phyloP scores from a whole-genome alignment of 1,139 yeast species.

The Hyphopichia fennica region DNA sequence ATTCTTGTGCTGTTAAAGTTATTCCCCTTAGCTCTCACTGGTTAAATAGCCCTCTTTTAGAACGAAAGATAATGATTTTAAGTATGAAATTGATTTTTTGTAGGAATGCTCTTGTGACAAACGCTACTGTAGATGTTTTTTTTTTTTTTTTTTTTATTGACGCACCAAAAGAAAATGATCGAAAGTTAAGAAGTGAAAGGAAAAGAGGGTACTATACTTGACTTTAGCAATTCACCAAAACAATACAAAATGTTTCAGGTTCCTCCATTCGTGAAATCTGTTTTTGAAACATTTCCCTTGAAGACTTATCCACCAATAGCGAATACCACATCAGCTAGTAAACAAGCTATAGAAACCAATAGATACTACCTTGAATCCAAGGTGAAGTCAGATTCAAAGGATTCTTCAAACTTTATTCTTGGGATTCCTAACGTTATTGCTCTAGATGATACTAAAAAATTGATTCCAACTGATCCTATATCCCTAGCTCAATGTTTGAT shows the following conservation, averaged over 20 bases:
- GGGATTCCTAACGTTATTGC: conserved; percentile 40
- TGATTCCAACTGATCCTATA: conserved; percentile 47
- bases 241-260: conserved; percentile 19
- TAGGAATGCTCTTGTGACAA: no score
- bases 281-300: conserved; percentile 55
- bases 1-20: no score
- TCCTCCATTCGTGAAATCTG: conserved; percentile 40
- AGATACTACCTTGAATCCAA: conserved; percentile 13
- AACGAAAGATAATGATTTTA: no score
- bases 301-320: conserved; percentile 31
- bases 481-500: conserved; percentile 36
- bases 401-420: conserved; percentile 29
- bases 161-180: no score
- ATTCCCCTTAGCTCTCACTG: no score
- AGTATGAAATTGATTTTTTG: no score
- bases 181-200: no score
- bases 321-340: conserved; percentile 16
- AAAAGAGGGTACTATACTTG: no score
- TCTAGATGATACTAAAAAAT: conserved; percentile 6
- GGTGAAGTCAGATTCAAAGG: neutral
- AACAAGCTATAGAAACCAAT: conserved; percentile 10
- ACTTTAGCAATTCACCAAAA: no score
- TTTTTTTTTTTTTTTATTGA: no score
- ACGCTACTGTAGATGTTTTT: no score
- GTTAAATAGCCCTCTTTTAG: no score